Base-by-base conservation (phyloP, 331 rosid species). In the Cydonia oblonga region DNA sequence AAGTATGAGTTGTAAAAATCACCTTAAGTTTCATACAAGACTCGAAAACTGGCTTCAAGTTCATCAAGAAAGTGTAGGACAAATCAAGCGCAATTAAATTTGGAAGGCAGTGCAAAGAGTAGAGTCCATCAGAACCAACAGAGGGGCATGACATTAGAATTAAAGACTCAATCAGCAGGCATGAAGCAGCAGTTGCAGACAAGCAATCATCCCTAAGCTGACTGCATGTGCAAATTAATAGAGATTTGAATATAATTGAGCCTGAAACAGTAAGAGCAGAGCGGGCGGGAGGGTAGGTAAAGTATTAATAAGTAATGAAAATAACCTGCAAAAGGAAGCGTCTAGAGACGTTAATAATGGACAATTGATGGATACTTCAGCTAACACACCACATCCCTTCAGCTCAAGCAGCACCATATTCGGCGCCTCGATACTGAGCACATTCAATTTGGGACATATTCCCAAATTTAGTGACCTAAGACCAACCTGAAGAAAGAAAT, bases 241-340 rank as follows among this genome's bases (percentile, higher is more conserved):
- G 75, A 44, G 22, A 24, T 59, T 54, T 84, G 69, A 78, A 74
- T 44, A 67, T 60, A 25, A 68, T 2, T 24, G 14, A 20, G 26
- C 4, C 67, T n/a, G 12, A 30, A 14, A 24, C 38, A 16, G 8
- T 5, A 12, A 19, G 19, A n/a, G 2, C 56, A 51, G 54, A 18
- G 49, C 1, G 13, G 30, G 30, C 6, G 4, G 30, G 30, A 0
- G 1, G 42, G 18, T 28, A 61, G 7, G 5, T 46, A 11, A 68
- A 66, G 62, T 61, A 62, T 14, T 14, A 24, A 9, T 44, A 25
- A 66, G 66, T 62, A 42, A 74, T 28, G 75, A 80, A 66, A 5
- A 66, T 78, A 75, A 95, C 99, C 97, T 79, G 92, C 99, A 95
- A 85, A 95, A 95, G 65, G 99, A 95, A 78, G 99, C 99, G 74